Conservation (phyloP, 208 protist genomes). For the Leishmania gerbilli region DNA sequence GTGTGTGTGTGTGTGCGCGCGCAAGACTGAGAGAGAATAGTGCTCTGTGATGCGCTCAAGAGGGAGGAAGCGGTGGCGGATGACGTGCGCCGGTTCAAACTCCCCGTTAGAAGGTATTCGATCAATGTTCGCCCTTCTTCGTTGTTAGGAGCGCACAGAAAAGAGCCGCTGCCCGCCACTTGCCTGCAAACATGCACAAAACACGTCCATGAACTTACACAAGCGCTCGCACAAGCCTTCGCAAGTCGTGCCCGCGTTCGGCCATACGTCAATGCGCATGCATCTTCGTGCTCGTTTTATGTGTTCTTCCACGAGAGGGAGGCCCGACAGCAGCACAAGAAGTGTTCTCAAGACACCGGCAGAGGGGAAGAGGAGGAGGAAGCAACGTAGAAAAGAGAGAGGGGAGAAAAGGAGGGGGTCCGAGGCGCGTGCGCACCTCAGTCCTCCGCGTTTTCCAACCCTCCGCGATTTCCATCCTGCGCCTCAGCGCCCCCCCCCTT, state of each 20-base stretch:
- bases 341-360: conserved; percentile 14
- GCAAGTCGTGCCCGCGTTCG: background rate
- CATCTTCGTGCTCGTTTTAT: background rate
- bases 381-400: background rate
- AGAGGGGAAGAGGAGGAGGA: background rate
- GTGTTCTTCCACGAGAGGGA: conserved; percentile 66
- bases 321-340: conserved; percentile 63
- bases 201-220: background rate
- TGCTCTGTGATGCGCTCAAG: background rate
- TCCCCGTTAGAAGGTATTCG: background rate
- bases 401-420: background rate
- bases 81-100: background rate
- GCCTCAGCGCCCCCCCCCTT: background rate
- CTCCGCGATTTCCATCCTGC: background rate
- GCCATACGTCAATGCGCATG: background rate
- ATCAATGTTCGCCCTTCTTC: background rate
- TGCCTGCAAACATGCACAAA: background rate
- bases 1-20: background rate
- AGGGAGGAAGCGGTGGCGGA: background rate
- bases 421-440: background rate
- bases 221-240: background rate
- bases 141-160: background rate
- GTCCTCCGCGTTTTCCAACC: background rate
- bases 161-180: no score
- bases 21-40: background rate